These are phyloP conservation scores for Cyberlindnera mycetangii DNA, from an alignment of 805 yeast genomes.

Conservation along the genomic window DNA sequence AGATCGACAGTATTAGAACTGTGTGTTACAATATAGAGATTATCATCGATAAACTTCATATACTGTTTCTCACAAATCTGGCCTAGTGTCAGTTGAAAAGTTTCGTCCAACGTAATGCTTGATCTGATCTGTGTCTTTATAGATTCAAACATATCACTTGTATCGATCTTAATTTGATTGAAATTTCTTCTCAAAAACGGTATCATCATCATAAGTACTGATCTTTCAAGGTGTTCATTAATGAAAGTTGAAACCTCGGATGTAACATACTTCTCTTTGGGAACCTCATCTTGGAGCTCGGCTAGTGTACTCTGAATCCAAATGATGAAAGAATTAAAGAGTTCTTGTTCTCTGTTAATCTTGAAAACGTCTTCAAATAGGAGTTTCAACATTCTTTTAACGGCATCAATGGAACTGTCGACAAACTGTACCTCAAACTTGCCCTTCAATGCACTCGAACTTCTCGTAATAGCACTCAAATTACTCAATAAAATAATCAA, in stretches of 20 bases:
- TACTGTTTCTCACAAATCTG: constrained; percentile 17
- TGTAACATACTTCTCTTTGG: constrained; percentile 16
- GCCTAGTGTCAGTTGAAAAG: constrained; percentile 15
- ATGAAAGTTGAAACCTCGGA: constrained; percentile 29
- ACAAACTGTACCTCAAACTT: constrained; percentile 10
- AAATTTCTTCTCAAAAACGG: constrained; percentile 24
- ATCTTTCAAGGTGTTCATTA: constrained; percentile 24
- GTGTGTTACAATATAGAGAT: constrained; percentile 11
- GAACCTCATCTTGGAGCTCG: constrained; percentile 29
- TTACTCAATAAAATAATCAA: constrained; percentile 44
- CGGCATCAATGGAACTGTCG: constrained; percentile 12
- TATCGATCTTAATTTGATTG: constrained; percentile 23
- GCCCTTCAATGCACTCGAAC: constrained; percentile 19
- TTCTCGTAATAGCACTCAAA: constrained; percentile 38
- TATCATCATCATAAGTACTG: constrained; percentile 19
- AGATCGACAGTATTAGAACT: constrained; percentile 16
- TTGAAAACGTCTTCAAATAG: constrained; percentile 38
- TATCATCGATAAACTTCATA: constrained; percentile 11
- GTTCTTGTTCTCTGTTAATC: constrained; percentile 43
- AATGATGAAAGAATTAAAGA: constrained; percentile 40
- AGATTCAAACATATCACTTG: constrained; percentile 22
- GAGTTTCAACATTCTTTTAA: constrained; percentile 28
- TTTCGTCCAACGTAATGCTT: constrained; percentile 1
- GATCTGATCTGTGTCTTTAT: constrained; percentile 14
- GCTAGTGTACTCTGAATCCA: constrained; percentile 37